Percentiles rank a stretch among this genome's conserved stretches.
These are phyloP conservation scores for Pseudonitzschia delicatissima DNA, from an alignment of 108 stramenopile species.

Conservation along the genomic window DNA sequence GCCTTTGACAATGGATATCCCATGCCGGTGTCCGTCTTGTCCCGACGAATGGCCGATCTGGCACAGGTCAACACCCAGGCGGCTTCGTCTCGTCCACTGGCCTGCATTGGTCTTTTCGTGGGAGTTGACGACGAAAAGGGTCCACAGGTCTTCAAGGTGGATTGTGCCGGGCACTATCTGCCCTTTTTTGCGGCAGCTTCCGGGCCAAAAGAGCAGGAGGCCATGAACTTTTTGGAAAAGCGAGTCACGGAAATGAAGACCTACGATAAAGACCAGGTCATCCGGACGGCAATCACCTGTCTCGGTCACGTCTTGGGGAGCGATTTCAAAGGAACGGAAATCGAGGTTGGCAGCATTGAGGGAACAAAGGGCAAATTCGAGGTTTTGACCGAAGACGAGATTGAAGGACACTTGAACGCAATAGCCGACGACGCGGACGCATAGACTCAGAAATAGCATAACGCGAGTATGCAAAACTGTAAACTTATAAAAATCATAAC, in stretches of 20 bases:
- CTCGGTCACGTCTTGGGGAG: conserved; percentile 92
- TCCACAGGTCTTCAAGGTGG: conserved; percentile 94
- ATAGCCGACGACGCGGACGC: conserved; percentile 97
- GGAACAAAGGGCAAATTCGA: conserved; percentile 76
- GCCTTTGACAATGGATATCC: conserved; percentile 94
- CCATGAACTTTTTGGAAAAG: conserved; percentile 98
- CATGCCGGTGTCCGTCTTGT: conserved; percentile 87
- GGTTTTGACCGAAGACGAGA: conserved; percentile 88
- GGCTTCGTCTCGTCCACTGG: conserved; percentile 91
- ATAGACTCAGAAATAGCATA: too few relatives aligned
- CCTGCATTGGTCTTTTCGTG: conserved; percentile 84
- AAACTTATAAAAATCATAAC: too few relatives aligned
- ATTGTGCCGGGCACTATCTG: conserved; percentile 97
- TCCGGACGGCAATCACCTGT: conserved; percentile 89
- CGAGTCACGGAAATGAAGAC: conserved; percentile 74
- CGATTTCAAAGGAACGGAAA: conserved; percentile 94
- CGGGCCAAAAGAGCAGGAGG: conserved; percentile 97
- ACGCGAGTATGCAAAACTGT: too few relatives aligned
- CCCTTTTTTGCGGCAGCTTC: conserved; percentile 93
- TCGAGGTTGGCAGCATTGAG: conserved; percentile 90
- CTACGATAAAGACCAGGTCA: conserved; percentile 57
- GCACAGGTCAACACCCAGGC: conserved; percentile 98
- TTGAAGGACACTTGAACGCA: conserved; percentile 95
- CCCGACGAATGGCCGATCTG: conserved; percentile 96
- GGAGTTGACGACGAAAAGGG: conserved; percentile 98